Conservation (phyloP, 225 moss, liverwort and hornwort genomes). For the Straminergon stramineum region DNA sequence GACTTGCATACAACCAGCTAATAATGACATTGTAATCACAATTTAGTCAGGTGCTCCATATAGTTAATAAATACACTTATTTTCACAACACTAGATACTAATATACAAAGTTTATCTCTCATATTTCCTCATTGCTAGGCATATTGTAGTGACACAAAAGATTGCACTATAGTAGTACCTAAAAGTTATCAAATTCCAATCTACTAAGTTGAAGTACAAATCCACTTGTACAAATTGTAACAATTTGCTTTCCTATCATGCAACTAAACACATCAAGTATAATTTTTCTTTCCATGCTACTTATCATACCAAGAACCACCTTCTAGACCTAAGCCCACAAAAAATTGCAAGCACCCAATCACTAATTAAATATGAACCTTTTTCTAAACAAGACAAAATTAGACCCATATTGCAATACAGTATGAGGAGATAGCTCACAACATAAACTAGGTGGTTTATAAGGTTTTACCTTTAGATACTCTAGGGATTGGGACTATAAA, state of each 20-base stretch:
- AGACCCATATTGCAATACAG: not conserved
- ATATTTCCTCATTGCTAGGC: not conserved
- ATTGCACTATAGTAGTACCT: not conserved
- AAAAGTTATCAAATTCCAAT: not conserved
- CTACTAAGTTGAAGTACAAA: not conserved
- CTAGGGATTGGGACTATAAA: fast-evolving
- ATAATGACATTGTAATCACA: not conserved
- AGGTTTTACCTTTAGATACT: not conserved
- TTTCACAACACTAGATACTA: not conserved
- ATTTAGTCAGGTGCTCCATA: not conserved
- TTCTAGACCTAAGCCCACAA: not conserved
- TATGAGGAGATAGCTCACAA: not conserved
- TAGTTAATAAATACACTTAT: not conserved
- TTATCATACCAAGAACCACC: not conserved
- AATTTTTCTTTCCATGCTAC: fast-evolving
- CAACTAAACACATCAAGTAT: not conserved
- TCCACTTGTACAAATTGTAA: not conserved
- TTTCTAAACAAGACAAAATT: not conserved
- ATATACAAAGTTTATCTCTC: not conserved
- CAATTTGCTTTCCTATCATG: not conserved
- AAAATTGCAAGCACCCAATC: not conserved
- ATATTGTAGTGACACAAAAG: not conserved
- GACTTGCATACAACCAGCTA: not conserved
- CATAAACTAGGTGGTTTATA: not conserved
- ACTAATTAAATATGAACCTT: not conserved